Evolutionary conservation across 2,329 filamentous ascomycete genomes (phyloP).

Genomic region (Simplicillium sp.): DNA sequence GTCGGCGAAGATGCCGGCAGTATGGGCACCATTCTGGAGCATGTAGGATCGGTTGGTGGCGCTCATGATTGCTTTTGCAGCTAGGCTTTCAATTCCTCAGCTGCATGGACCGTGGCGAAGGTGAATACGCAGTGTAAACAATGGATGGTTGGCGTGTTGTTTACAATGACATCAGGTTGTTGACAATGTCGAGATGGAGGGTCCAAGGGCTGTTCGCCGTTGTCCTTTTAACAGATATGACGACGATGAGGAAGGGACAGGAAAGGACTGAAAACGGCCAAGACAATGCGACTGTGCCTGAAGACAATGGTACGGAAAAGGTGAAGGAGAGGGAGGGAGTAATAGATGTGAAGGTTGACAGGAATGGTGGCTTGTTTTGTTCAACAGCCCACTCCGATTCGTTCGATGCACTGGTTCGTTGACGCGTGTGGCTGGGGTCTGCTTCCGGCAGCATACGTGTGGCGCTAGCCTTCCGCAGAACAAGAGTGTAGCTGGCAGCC

Average conservation of each 20-base stretch:
- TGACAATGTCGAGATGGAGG: no score
- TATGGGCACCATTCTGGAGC: constrained; percentile 57
- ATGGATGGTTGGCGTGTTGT: constrained; percentile 4
- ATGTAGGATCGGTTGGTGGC: constrained; percentile 43
- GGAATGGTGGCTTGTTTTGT: constrained; percentile 4
- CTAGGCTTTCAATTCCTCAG: no score
- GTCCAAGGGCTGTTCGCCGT: no score
- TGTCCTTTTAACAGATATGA: no score
- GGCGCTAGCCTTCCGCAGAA: no score
- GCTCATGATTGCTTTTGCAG: constrained; percentile 30
- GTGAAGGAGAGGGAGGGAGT: not conserved
- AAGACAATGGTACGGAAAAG: constrained; percentile 1
- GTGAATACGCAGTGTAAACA: not conserved
- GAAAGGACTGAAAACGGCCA: not conserved
- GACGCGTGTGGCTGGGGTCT: not conserved
- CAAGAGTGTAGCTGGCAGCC: no score
- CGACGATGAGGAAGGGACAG: no score
- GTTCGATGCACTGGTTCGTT: not conserved
- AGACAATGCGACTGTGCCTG: not conserved
- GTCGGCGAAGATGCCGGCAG: constrained; percentile 88
- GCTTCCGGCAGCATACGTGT: no score
- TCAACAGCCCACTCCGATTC: not conserved
- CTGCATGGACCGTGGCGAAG: constrained; percentile 2
- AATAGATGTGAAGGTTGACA: not conserved
- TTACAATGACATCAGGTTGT: constrained; percentile 7